Evolutionary conservation across 2,329 filamentous ascomycete genomes (phyloP), one percentile per base, ranked within the genome.

Genomic region (Fusarium sarcochroum): DNA sequence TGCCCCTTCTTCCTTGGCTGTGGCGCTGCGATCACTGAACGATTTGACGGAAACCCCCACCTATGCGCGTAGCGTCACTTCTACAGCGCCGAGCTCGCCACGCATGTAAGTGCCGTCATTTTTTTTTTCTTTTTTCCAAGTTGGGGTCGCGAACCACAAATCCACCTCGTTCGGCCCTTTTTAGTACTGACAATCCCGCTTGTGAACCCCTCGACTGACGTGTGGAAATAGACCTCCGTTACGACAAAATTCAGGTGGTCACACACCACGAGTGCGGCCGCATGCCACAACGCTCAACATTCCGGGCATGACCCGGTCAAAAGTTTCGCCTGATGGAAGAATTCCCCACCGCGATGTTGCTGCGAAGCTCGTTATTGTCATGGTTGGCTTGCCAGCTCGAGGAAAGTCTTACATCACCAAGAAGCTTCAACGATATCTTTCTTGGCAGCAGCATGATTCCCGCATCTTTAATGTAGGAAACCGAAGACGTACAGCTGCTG

Each of bases 341-440:
- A 99, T 99, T 73, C 91, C 96, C 56, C 90, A 95, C 76, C 88
- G 95, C 76, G 96, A 99, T 86, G 92, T 99, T 49, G 96, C 94
- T 49, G 92, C 96, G 40, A 99, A 99, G 84, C 85, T 99, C 66
- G 93, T 98, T 76, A 97, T 99, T 75, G 90, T 99, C 78, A 99
- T 99, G 96, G 96, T 99, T 63, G 96, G 96, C 68, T 83, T 99
- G 73, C 96, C 96, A 4, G 96, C 96, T 11, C 87, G 96, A 75
- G 96, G 96, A 77, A 99, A 99, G 83, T 98, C 94, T 56, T 99
- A 99, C 81, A 97, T 99, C 75, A 98, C 96, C 65, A 98, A 98
- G 85, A 99, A 99, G 83, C 88, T 99, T 67, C 92, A 96, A 61
- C 89, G 96, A 65, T 99, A 98, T 77, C 83, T 99, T 50, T 95